A percentile compares a stretch with the other conserved stretches of the same genome.
phyloP scores from a whole-genome alignment of 768 basidiomycete genomes.

The Leccinum longicurvipes region DNA sequence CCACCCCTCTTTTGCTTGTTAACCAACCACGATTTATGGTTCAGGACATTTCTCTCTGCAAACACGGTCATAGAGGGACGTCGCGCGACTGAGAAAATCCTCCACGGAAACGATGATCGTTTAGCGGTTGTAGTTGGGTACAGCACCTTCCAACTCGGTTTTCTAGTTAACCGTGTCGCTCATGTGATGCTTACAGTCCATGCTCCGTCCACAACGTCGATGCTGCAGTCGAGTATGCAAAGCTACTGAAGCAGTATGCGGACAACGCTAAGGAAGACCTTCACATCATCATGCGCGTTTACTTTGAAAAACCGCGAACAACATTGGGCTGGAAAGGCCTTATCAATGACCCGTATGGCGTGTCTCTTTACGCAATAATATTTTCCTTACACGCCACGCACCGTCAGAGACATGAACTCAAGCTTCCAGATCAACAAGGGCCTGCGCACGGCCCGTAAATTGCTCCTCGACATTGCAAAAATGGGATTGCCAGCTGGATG shows the following conservation, averaged over 20 bases:
- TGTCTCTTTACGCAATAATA: not conserved
- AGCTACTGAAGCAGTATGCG: constrained; percentile 74
- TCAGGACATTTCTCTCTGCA: constrained; percentile 72
- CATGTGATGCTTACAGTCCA: constrained; percentile 47
- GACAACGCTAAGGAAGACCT: constrained; percentile 80
- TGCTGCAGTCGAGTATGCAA: constrained; percentile 85
- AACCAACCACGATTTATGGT: constrained; percentile 6
- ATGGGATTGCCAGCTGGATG: constrained; percentile 93
- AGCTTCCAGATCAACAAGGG: constrained; percentile 97
- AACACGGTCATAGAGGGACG: constrained; percentile 90
- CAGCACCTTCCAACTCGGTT: constrained; percentile 15
- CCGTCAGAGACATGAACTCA: constrained; percentile 68
- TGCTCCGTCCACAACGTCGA: constrained; percentile 93
- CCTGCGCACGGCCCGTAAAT: constrained; percentile 78
- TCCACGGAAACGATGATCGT: constrained; percentile 87
- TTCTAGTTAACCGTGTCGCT: not conserved
- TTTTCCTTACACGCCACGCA: not conserved
- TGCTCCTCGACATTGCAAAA: constrained; percentile 86
- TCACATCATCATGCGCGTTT: constrained; percentile 95
- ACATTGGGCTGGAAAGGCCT: constrained; percentile 99
- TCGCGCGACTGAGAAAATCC: constrained; percentile 68
- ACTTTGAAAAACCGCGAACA: constrained; percentile 96
- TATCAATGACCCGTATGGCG: constrained; percentile 82
- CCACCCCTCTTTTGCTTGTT: not conserved
- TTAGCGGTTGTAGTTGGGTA: constrained; percentile 90